Evolutionary conservation across 305 asterid species (phyloP), one percentile per base, ranked within the genome.

Genomic region (Petunia hybrid): DNA sequence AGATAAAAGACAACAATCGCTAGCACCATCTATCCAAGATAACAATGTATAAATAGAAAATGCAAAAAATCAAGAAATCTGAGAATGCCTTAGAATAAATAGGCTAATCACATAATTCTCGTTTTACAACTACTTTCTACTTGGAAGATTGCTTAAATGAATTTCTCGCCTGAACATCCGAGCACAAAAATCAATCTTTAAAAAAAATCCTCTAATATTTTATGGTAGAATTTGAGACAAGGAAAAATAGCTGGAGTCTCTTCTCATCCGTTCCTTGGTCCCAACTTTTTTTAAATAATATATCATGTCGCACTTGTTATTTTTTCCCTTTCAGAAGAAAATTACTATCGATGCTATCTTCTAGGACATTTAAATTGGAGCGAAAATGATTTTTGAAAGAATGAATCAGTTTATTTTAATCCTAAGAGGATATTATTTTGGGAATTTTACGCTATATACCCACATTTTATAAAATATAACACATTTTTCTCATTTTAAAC

Each of bases 91-190:
- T 61, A 8, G 10, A 61, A 48, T 46, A 70, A 70, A 70, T 70
- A 31, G 77, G 59, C 31, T 9, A 46, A 43, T 71, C 77, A 71
- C 42, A 71, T 71, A 46, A 3, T 10, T 71, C 41, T 71, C 13
- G 77, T 71, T 48, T 71, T 46, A 48, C 60, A 71, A 71, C 77
- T 48, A 48, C 41, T 31, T 71, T 13, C 61, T 71, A 71, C 61
- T 43, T 2, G 22, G 8, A 69, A 66, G 40, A 40, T 66, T 41
- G 55, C 35, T 63, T n/a, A 43, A 69, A 69, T 45, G 41, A 40
- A 69, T 69, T 69, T 22, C 59, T 2, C 0, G 74, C 53, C 74
- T 41, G 38, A 1, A n/a, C 14, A 40, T 66, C 35, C 41, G 6
- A 4, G 8, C 55, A 68, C n/a, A 42, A 68, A 41, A 16, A 9